phyloP scores from a whole-genome alignment of 805 yeast genomes.

The Metschnikowia kofuensis region DNA sequence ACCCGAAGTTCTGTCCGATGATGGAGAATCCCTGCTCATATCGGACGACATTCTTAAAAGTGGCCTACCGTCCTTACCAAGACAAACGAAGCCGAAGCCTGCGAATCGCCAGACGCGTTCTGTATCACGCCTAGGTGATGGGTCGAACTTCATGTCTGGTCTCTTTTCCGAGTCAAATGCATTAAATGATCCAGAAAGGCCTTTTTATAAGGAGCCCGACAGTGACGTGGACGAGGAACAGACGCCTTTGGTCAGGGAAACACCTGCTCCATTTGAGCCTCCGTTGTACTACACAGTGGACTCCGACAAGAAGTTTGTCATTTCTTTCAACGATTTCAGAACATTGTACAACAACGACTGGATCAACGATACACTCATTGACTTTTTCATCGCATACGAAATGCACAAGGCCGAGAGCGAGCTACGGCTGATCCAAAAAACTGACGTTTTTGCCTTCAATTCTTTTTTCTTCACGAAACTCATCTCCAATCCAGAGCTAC shows the following conservation, averaged over 20 bases:
- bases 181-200: background rate
- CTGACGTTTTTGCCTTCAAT: slow-evolving; percentile 60
- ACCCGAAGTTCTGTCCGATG: background rate
- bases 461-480: slow-evolving; percentile 80
- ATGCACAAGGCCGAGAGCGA: slow-evolving; percentile 36
- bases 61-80: slow-evolving; percentile 10
- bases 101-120: slow-evolving; percentile 9
- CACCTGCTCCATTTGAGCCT: slow-evolving; percentile 42
- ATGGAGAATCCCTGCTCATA: background rate
- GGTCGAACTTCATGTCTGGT: background rate
- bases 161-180: background rate
- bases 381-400: slow-evolving; percentile 70
- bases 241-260: slow-evolving; percentile 14
- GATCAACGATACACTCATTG: slow-evolving; percentile 87
- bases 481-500: slow-evolving; percentile 26
- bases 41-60: slow-evolving; percentile 13
- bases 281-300: slow-evolving; percentile 49
- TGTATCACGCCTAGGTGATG: background rate
- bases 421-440: slow-evolving; percentile 22
- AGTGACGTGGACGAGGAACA: background rate
- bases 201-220: background rate
- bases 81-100: background rate
- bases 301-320: slow-evolving; percentile 52
- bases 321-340: slow-evolving; percentile 69
- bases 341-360: slow-evolving; percentile 79